Base-by-base conservation (phyloP, 2,329 filamentous ascomycete species). In the Trichoderma asperellum region DNA sequence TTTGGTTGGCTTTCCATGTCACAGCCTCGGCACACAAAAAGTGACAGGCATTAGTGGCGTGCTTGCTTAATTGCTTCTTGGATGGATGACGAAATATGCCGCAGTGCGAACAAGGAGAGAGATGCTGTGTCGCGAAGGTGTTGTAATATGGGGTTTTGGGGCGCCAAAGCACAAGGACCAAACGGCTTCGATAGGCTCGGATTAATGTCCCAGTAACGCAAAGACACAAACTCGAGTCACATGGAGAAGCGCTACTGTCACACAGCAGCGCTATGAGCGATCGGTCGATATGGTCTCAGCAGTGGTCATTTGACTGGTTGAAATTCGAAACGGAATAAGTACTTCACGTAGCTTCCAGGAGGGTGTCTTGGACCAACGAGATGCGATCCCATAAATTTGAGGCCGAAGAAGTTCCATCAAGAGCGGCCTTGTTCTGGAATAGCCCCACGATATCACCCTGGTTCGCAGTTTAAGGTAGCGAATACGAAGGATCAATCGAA, bases 351-450 rank as follows among this genome's bases (percentile, higher is more conserved):
- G 14, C 16, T n/a, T n/a, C 8, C 21, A 52, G 49, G 64, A 67
- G 64, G 55, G 55, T 67, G 55, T 40, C 55, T 35, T 35, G 29
- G 27, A 24, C 24, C 18, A 43, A 29, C 21, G 52, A 34, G 53
- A 18, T 27, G 43, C 40, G n/a, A 59, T 58, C 52, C 18, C 34
- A 27, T 52, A 12, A 35, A 12, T 67, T 49, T 49, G 64, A 52
- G 55, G 40, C 64, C 64, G 64, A 67, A 67, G 64, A 67, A 67
- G 64, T 67, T 67, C 64, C 64, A 49, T 43, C 10, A 11, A 37
- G 21, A 59, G 64, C 59, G 32, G 21, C 16, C 64, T 52, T 67
- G 29, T 59, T 67, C 64, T 59, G 55, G 64, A 67, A 67, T 67
- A 47, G 64, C 29, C 21, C 29, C 16, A 32, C 11, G 24, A 40